Conservation (phyloP, 208 protist genomes). For the Angomonas desouzai region DNA sequence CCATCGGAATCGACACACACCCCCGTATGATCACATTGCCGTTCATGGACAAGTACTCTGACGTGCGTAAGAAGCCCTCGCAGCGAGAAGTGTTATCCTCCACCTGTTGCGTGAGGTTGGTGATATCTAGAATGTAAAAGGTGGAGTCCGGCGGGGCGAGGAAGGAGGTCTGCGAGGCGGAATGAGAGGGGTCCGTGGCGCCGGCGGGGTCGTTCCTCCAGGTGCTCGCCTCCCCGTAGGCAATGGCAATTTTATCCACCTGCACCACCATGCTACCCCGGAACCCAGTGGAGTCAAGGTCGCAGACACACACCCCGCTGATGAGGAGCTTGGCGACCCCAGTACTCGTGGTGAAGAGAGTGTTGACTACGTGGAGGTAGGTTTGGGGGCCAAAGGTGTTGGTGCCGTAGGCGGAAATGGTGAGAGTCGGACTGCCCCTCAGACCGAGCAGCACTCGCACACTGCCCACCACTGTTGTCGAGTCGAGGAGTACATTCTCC, state of each 20-base stretch:
- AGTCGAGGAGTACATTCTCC: slow-evolving; percentile 52
- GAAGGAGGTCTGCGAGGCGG: slow-evolving; percentile 21
- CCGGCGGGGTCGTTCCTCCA: neutral
- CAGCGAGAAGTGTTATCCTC: neutral
- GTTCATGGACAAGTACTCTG: slow-evolving; percentile 34
- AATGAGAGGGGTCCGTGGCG: slow-evolving; percentile 7
- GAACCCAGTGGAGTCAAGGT: slow-evolving; percentile 36
- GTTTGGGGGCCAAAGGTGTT: slow-evolving; percentile 39
- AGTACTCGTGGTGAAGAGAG: slow-evolving; percentile 42
- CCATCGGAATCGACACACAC: slow-evolving; percentile 37
- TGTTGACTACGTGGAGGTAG: slow-evolving; percentile 28
- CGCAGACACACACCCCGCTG: slow-evolving; percentile 28
- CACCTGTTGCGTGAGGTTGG: slow-evolving; percentile 11
- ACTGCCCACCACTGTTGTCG: slow-evolving; percentile 34
- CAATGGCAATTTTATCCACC: slow-evolving; percentile 20
- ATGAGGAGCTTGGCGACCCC: slow-evolving; percentile 46
- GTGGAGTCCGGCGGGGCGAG: slow-evolving; percentile 33
- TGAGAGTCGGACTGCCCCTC: slow-evolving; percentile 13
- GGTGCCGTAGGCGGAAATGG: slow-evolving; percentile 48
- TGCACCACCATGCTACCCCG: slow-evolving; percentile 52
- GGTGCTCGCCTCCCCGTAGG: slow-evolving; percentile 30
- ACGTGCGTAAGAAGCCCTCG: neutral
- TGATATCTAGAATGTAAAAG: slow-evolving; percentile 33
- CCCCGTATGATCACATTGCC: slow-evolving; percentile 43
- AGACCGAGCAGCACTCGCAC: slow-evolving; percentile 14